Conservation (phyloP, 1,284 basidiomycete species). For the Pseudozyma sp. region DNA sequence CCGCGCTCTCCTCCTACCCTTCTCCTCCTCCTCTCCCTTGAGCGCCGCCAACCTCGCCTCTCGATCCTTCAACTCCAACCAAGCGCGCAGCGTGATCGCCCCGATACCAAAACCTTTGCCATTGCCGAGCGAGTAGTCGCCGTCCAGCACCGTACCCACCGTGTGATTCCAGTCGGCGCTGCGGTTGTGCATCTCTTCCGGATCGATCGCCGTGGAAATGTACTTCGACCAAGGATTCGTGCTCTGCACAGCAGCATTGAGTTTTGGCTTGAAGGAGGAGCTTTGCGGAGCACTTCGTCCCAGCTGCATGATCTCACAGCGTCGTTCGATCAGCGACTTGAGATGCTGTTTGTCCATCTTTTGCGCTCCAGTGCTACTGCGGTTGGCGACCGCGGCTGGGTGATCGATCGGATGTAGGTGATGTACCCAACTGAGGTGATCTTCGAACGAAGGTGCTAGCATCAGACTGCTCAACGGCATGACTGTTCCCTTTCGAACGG, state of each 20-base stretch:
- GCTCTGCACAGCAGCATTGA: neutral
- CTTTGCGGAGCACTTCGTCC: constrained; percentile 29
- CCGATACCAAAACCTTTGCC: constrained; percentile 50
- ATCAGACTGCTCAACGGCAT: constrained; percentile 31
- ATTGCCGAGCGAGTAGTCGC: constrained; percentile 55
- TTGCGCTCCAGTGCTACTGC: neutral
- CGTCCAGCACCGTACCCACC: constrained; percentile 53
- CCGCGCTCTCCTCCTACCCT: constrained; percentile 20
- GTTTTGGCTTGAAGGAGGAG: neutral
- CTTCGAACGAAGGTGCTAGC: constrained; percentile 27
- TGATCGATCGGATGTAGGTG: constrained; percentile 38
- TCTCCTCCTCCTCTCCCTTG: constrained; percentile 1
- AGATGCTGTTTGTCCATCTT: constrained; percentile 43
- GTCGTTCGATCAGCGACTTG: constrained; percentile 35
- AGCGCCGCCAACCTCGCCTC: constrained; percentile 18
- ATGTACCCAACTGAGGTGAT: constrained; percentile 37
- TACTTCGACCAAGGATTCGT: constrained; percentile 26
- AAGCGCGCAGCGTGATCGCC: constrained; percentile 28
- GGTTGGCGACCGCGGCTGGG: constrained; percentile 36
- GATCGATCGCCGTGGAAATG: constrained; percentile 12
- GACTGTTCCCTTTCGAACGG: constrained; percentile 46
- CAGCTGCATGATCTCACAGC: constrained; percentile 42
- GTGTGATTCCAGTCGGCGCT: constrained; percentile 43
- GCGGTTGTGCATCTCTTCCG: constrained; percentile 28
- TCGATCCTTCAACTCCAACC: constrained; percentile 27